Conservation (phyloP, 1,284 basidiomycete species). For the Rhodotorula sp. region DNA sequence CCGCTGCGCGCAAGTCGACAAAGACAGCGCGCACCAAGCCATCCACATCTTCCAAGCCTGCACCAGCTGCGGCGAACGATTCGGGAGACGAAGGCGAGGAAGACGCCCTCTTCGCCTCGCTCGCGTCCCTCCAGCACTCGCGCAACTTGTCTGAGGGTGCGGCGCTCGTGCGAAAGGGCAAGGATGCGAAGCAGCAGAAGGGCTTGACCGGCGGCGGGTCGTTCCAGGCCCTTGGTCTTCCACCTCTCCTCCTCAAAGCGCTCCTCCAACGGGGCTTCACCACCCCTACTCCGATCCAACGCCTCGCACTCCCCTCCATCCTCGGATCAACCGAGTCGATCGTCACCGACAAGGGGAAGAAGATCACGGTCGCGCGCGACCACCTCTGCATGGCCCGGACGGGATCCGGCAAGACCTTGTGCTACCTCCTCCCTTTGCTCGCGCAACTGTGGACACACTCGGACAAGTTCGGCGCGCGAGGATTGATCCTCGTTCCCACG, state of each 20-base stretch:
- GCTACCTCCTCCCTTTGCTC: conserved; percentile 90
- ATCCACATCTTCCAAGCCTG: neutral
- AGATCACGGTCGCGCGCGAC: conserved; percentile 64
- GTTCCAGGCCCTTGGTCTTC: conserved; percentile 62
- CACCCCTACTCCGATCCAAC: conserved; percentile 94
- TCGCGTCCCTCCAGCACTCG: conserved; percentile 35
- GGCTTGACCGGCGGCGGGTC: conserved; percentile 45
- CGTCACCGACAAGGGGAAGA: conserved; percentile 35
- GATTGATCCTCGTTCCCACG: conserved; percentile 85
- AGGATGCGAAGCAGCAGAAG: conserved; percentile 36
- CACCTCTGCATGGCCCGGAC: conserved; percentile 98
- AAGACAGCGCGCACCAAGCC: neutral
- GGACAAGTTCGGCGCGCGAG: conserved; percentile 76
- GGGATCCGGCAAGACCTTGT: conserved; percentile 96
- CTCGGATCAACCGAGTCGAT: conserved; percentile 64
- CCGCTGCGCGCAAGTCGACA: neutral
- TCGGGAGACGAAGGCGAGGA: conserved; percentile 26
- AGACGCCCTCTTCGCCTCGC: conserved; percentile 32
- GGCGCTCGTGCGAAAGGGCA: conserved; percentile 38
- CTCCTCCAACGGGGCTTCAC: conserved; percentile 91
- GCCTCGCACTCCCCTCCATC: conserved; percentile 81
- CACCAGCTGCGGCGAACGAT: neutral
- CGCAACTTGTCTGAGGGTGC: conserved; percentile 42
- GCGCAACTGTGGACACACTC: conserved; percentile 80
- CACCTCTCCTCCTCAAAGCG: conserved; percentile 77